phyloP scores from a whole-genome alignment of 2,329 filamentous ascomycete genomes.

The Botrytis paeoniae region DNA sequence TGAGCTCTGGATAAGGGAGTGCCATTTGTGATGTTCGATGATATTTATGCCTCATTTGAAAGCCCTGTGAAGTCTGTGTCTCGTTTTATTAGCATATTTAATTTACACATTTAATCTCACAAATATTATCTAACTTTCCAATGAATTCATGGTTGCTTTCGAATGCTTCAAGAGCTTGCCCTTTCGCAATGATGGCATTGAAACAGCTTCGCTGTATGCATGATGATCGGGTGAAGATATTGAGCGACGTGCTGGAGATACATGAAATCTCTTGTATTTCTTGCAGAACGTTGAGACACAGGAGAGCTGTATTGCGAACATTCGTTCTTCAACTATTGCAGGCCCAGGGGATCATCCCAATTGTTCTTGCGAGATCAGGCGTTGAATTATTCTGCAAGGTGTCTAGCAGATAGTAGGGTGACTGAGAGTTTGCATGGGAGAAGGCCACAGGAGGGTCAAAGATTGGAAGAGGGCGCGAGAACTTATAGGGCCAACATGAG shows the following conservation, averaged over 20 bases:
- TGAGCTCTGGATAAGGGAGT: slow-evolving; percentile 70
- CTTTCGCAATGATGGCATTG: too few relatives aligned
- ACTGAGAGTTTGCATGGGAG: background rate
- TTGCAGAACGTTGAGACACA: background rate
- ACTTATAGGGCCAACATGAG: background rate
- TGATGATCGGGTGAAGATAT: background rate
- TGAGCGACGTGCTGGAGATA: background rate
- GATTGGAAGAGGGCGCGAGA: background rate
- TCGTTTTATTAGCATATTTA: background rate
- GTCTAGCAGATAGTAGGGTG: background rate
- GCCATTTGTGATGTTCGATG: background rate
- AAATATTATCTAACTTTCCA: background rate
- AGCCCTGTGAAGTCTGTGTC: background rate
- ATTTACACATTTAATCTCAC: background rate
- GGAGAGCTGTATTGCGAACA: background rate
- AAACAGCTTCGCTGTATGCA: background rate
- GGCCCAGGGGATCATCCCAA: background rate
- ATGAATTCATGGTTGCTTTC: background rate
- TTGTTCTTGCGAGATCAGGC: background rate
- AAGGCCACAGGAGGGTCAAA: background rate
- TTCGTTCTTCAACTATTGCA: background rate
- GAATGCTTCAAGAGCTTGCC: background rate
- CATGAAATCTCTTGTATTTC: background rate
- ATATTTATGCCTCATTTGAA: background rate
- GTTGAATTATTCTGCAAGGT: background rate